Evolutionary conservation across 768 basidiomycete species (phyloP).

Genomic region (Tulasnella sp.): DNA sequence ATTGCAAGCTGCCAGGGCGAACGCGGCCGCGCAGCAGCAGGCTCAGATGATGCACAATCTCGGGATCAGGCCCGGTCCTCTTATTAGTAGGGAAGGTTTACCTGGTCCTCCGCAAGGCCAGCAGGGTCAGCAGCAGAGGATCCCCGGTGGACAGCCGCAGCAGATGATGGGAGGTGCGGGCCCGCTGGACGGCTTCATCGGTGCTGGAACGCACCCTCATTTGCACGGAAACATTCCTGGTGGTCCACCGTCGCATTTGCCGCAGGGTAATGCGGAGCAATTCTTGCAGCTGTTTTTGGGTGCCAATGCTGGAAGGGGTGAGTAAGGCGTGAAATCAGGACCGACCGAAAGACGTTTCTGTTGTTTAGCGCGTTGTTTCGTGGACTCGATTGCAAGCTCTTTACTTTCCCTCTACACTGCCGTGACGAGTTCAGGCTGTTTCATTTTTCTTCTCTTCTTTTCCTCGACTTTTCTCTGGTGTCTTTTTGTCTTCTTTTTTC

Average conservation of each 20-base stretch:
- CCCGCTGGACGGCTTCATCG: conserved; percentile 3
- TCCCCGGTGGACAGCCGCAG: conserved; percentile 3
- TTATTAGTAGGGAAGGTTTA: background rate
- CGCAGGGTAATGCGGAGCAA: conserved; percentile 14
- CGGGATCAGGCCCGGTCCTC: background rate
- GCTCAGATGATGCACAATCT: conserved; percentile 22
- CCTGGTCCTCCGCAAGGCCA: background rate
- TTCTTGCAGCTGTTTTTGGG: conserved; percentile 23
- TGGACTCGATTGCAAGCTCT: background rate
- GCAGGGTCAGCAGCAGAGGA: conserved; percentile 9
- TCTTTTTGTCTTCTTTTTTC: background rate
- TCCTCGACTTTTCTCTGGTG: background rate
- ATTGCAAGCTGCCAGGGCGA: conserved; percentile 4
- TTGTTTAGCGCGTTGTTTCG: background rate
- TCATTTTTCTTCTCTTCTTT: background rate
- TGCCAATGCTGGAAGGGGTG: conserved; percentile 31
- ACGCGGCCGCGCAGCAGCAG: conserved; percentile 8
- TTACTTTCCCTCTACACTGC: background rate
- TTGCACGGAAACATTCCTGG: background rate
- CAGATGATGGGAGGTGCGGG: conserved; percentile 8
- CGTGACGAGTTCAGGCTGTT: background rate
- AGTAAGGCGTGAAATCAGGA: conserved; percentile 40
- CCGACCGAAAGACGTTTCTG: conserved; percentile 34
- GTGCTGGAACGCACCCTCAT: background rate
- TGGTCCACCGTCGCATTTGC: background rate